Evolutionary conservation across 1,284 basidiomycete genomes (phyloP), one percentile per base, ranked within the genome.

Genomic region (Violaceomyces palustris): DNA sequence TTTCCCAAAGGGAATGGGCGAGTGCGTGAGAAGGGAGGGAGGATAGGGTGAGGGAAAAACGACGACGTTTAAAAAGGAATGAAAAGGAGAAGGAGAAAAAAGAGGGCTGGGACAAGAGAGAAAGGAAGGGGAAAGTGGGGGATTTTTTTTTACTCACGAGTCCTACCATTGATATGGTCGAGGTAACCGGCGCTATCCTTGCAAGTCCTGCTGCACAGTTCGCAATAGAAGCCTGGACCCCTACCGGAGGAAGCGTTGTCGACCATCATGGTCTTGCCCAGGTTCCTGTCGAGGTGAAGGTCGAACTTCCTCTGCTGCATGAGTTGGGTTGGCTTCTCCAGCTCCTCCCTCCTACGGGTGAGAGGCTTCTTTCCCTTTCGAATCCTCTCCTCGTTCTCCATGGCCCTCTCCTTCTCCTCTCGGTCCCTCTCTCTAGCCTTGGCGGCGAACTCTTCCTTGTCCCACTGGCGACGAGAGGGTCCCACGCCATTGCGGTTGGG

Each of bases 81-180:
- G 10, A 18, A 22, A n/a, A 19, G 9, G 21, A 36, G 25, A 23
- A 40, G 23, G n/a, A n/a, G n/a, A n/a, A n/a, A n/a, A n/a, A n/a
- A n/a, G n/a, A n/a, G n/a, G n/a, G n/a, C n/a, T n/a, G n/a, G n/a
- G n/a, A n/a, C n/a, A n/a, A n/a, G n/a, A n/a, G n/a, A n/a, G n/a
- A n/a, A n/a, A n/a, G n/a, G n/a, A n/a, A n/a, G n/a, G n/a, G n/a
- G n/a, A n/a, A n/a, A n/a, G n/a, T n/a, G n/a, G n/a, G n/a, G n/a
- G n/a, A n/a, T n/a, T n/a, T n/a, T n/a, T n/a, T n/a, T 26, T 8
- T 14, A 83, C 88, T 72, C 74, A 94, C 91, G 94, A 51, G 84
- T 83, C 76, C 91, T 81, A 36, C 88, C 85, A 74, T 98, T 99
- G 45, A 99, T 83, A 73, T 99, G 94, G 74, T 98, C 93, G 38